A percentile compares a stretch with the other conserved stretches of the same genome.
phyloP scores from a whole-genome alignment of 2,329 filamentous ascomycete species.

The Colletotrichum tofieldiae region DNA sequence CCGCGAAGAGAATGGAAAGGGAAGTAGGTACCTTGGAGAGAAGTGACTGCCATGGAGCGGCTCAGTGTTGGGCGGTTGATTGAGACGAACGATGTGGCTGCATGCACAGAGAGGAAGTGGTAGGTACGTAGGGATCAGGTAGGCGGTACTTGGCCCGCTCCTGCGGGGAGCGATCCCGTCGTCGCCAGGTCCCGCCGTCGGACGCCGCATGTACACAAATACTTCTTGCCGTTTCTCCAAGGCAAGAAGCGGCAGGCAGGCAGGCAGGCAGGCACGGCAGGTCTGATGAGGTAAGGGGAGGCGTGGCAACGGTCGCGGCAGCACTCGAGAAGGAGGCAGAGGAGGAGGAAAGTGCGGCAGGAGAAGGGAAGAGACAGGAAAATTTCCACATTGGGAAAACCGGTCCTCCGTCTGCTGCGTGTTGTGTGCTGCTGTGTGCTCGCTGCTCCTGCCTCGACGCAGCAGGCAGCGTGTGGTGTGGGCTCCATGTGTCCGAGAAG shows the following conservation, averaged over 20 bases:
- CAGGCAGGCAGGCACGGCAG: background rate
- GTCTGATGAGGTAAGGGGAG: background rate
- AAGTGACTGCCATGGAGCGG: background rate
- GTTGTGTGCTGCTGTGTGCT: background rate
- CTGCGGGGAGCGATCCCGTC: background rate
- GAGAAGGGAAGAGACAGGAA: background rate
- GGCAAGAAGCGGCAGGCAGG: background rate
- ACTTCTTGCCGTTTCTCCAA: background rate
- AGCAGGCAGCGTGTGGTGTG: background rate
- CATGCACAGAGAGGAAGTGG: background rate
- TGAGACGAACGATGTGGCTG: slow-evolving; percentile 13
- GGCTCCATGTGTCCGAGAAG: slow-evolving; percentile 18
- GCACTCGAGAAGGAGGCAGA: background rate
- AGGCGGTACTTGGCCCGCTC: slow-evolving; percentile 34
- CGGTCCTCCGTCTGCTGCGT: background rate
- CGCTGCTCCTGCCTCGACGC: no score
- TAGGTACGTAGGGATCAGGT: slow-evolving; percentile 12
- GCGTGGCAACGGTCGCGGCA: background rate
- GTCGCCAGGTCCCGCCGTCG: background rate
- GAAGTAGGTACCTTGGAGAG: slow-evolving; percentile 4
- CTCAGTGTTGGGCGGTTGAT: slow-evolving; percentile 1
- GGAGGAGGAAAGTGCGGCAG: background rate
- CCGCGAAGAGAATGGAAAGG: background rate
- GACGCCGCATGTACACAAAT: background rate
- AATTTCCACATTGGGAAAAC: background rate